phyloP scores from a whole-genome alignment of 2,329 filamentous ascomycete species.

The Purpureocillium takamizusanense region DNA sequence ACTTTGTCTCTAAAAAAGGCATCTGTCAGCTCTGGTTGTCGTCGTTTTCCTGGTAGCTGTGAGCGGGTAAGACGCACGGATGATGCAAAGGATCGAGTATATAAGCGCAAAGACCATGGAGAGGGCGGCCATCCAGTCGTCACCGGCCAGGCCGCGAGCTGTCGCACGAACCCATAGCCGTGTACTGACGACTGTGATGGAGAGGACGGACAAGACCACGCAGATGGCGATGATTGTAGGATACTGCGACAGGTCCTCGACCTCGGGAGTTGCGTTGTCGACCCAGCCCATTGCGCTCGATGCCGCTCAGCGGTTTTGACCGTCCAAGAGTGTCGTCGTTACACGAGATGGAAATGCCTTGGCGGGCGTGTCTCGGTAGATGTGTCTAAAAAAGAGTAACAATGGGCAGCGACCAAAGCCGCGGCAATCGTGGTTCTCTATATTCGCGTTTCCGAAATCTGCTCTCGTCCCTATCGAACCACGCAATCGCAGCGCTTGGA shows the following conservation, averaged over 20 bases:
- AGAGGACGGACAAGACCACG: conserved; percentile 32
- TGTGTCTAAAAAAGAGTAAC: too few species aligned
- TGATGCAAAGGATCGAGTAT: conserved; percentile 41
- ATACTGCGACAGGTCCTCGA: conserved; percentile 38
- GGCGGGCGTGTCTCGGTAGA: too few species aligned
- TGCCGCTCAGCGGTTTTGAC: too few species aligned
- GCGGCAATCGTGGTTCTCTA: too few species aligned
- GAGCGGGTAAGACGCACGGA: conserved; percentile 26
- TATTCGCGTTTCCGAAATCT: too few species aligned
- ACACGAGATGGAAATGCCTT: too few species aligned
- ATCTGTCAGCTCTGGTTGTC: not conserved
- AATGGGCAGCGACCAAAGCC: too few species aligned
- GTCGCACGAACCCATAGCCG: conserved; percentile 32
- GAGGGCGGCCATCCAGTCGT: conserved; percentile 34
- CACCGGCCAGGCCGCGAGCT: conserved; percentile 33
- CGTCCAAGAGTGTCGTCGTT: too few species aligned
- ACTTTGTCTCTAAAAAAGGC: conserved; percentile 35
- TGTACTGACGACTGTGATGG: conserved; percentile 28
- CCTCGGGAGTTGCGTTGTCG: conserved; percentile 34
- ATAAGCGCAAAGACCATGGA: conserved; percentile 36
- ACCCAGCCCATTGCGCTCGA: conserved; percentile 43
- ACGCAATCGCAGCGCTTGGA: conserved; percentile 1
- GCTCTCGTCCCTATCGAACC: not conserved
- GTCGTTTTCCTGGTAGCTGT: not conserved
- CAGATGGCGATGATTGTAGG: conserved; percentile 39